Base-by-base conservation (phyloP, 2,329 filamentous ascomycete species). In the Penicillium sp. region DNA sequence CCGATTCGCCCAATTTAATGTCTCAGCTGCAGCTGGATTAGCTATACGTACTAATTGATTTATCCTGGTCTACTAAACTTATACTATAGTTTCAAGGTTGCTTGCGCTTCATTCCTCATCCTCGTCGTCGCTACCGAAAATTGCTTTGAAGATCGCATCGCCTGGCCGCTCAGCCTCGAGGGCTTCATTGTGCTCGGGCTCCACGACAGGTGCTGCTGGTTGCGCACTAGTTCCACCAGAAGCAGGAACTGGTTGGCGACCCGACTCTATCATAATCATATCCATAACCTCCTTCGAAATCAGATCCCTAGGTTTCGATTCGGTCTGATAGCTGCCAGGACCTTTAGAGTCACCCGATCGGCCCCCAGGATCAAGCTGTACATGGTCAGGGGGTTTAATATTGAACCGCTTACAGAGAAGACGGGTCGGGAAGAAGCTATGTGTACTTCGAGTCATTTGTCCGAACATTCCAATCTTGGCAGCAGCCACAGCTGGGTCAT, bases 331-430 rank as follows among this genome's bases (percentile, higher is more conserved):
- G 15, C 65, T 58, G 42, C 61, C 61, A 18, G 60, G 53, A 56
- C 65, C 49, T 54, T 58, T 45, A 57, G 66, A 48, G 58, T 74
- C 63, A 70, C 78, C 69, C 11, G 67, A 58, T 18, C 67, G 70
- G 53, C 72, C 70, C 15, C 72, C 76, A 0, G 79, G 72, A 41
- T 87, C 82, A 31, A 80, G 75, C 64, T 84, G 82, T 29, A 88
- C 85, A 70, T 91, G 83, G 9, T 82, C 81, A 0, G 92, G 91
- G 8, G 89, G 84, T 57, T 82, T 85, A n/a, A 97, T 88, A 64
- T 92, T 92, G 75, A 99, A 96, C 8, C 94, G 83, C 72, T 97
- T 99, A 76, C 93, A 97, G n/a, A 97, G 75, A 40, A 99, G 75
- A 52, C 92, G 81, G 1, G 88, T 87, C 1, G 94, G 94, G 64